Evolutionary conservation across 2,329 filamentous ascomycete species (phyloP), one percentile per base, ranked within the genome.

Genomic region (Tolypocladium capitatum): DNA sequence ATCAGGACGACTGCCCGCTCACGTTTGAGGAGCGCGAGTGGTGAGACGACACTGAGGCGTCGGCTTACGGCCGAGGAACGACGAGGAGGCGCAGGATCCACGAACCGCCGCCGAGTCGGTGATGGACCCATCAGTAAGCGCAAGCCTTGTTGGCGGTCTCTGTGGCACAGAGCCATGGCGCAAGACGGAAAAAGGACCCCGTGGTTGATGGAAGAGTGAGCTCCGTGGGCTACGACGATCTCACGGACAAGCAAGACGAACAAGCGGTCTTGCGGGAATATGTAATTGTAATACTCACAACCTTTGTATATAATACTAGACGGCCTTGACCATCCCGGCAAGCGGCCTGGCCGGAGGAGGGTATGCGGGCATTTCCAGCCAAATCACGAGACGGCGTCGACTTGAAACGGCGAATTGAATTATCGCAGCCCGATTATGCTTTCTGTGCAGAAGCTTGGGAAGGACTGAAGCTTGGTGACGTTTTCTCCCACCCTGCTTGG

Each of bases 1-100:
- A 28, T 0, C 54, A 91, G 86, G 87, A 94, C 63, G 84, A 92
- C 63, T 92, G 86, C 69, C 82, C 84, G 48, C 75, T 92, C 58
- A 83, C 82, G 2, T 90, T 92, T 62, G 75, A 69, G 52, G 66
- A 73, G 62, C 68, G 74, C 49, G 68, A 72, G 59, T 74, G 67
- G 66, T 73, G 64, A 59, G 20, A 33, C 18, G 24, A n/a, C 18
- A 14, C 21, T 16, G 30, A 20, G n/a, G 38, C 24, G n/a, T 10
- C 38, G 10, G 27, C 14, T 13, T 32, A n/a, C 28, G 18, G 31
- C 28, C 41, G 33, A 21, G 33, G 18, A 44, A 21, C 14, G n/a
- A 18, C n/a, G 16, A 41, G 6, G 5, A 28, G 38, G 16, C 16
- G 38, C 5, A 36, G 24, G 2, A 28, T 28, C 24, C 11, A 28